phyloP scores from a whole-genome alignment of 1,284 basidiomycete genomes.

The Volvariella volvacea region DNA sequence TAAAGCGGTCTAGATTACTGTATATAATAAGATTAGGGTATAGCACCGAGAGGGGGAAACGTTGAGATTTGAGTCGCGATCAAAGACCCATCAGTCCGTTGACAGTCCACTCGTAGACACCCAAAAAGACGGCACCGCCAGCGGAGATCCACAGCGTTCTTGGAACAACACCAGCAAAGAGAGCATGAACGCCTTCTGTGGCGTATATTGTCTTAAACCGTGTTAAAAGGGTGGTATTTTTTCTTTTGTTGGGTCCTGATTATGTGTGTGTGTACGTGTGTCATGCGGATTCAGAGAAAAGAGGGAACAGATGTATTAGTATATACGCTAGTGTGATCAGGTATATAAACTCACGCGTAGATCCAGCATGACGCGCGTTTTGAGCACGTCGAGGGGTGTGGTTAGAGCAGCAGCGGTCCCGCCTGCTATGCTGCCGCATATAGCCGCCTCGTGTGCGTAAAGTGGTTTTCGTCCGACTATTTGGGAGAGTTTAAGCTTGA shows the following conservation, averaged over 20 bases:
- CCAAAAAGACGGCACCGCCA: constrained; percentile 95
- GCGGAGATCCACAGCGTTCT: constrained; percentile 94
- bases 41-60: background rate
- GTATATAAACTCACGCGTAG: constrained; percentile 50
- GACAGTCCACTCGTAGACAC: constrained; percentile 80
- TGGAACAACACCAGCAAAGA: constrained; percentile 88
- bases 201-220: constrained; percentile 64
- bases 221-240: constrained; percentile 43
- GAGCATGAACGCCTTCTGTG: constrained; percentile 67
- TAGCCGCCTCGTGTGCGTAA: constrained; percentile 79
- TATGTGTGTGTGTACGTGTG: background rate
- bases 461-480: constrained; percentile 49
- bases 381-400: constrained; percentile 94
- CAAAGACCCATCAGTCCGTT: constrained; percentile 19
- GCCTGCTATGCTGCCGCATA: constrained; percentile 90
- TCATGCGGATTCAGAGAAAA: background rate
- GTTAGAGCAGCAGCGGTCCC: constrained; percentile 87
- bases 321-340: constrained; percentile 5
- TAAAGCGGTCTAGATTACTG: background rate
- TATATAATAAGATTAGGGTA: background rate
- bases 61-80: background rate
- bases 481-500: constrained; percentile 66
- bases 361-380: constrained; percentile 97
- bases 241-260: constrained; percentile 42
- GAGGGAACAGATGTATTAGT: background rate